Conservation (phyloP, 208 protist genomes). For the Wallacemonas sp. region DNA sequence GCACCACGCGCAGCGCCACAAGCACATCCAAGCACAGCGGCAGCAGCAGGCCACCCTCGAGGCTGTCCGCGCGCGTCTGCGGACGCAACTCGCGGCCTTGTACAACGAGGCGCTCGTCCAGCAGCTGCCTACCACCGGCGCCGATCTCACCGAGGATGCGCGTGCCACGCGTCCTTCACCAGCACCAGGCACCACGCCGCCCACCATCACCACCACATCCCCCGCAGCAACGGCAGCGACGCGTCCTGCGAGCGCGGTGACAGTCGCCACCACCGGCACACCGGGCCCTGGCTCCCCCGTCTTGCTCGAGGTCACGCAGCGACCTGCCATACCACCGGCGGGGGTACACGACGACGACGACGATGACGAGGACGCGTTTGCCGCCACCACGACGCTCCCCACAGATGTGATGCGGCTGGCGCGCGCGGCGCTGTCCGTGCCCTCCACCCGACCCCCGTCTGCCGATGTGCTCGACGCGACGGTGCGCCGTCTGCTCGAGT, state of each 20-base stretch:
- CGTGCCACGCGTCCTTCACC: too few relatives aligned
- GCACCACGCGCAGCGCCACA: slow-evolving; percentile 44
- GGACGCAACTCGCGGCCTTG: slow-evolving; percentile 46
- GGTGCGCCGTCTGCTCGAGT: slow-evolving; percentile 23
- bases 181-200: background rate
- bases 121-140: slow-evolving; percentile 13
- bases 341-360: too few relatives aligned
- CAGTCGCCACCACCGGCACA: background rate
- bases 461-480: slow-evolving; percentile 21
- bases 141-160: too few relatives aligned
- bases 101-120: slow-evolving; percentile 39
- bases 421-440: too few relatives aligned
- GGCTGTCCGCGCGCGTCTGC: slow-evolving; percentile 22
- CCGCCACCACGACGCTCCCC: too few relatives aligned
- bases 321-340: too few relatives aligned
- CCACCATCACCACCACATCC: background rate
- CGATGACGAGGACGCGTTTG: too few relatives aligned
- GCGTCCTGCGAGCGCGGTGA: background rate
- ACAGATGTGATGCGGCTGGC: too few relatives aligned
- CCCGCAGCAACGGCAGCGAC: too few relatives aligned
- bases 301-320: background rate
- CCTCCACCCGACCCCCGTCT: slow-evolving; percentile 13
- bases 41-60: slow-evolving; percentile 34
- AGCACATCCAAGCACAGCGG: slow-evolving; percentile 32
- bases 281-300: background rate